Percentiles rank a stretch among this genome's conserved stretches.
Conservation (phyloP, 108 stramenopile species). For the Skeletonema grethae region DNA sequence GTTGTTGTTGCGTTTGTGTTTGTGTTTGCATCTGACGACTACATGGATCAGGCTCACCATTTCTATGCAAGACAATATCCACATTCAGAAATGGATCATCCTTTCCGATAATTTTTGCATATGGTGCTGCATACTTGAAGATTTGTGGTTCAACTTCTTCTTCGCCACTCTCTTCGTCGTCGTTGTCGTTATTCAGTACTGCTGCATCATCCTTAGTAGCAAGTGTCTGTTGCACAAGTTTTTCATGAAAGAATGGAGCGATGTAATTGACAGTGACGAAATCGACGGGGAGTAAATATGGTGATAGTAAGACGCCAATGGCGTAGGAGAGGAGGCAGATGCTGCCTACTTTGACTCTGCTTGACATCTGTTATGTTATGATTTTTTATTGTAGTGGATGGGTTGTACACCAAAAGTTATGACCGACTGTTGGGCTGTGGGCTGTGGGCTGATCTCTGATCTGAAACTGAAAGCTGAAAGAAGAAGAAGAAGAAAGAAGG, state of each 20-base stretch:
- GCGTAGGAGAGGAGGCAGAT: slow-evolving; percentile 25
- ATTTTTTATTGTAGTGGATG: not conserved
- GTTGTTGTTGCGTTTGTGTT: no score
- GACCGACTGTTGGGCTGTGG: no score
- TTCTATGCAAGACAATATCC: slow-evolving; percentile 64
- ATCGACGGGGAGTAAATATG: slow-evolving; percentile 21
- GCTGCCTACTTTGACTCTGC: not conserved
- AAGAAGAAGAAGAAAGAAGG: no score
- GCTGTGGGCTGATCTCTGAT: no score
- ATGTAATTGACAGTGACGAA: not conserved
- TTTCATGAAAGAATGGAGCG: not conserved
- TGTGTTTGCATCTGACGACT: slow-evolving; percentile 17
- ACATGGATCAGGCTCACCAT: slow-evolving; percentile 74
- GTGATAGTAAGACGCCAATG: slow-evolving; percentile 21
- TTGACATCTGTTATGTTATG: no score
- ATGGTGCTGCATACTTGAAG: not conserved
- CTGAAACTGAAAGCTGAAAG: no score
- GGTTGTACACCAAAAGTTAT: no score
- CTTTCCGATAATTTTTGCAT: slow-evolving; percentile 6
- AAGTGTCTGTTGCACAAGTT: not conserved
- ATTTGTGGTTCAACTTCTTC: not conserved
- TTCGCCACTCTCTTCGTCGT: not conserved
- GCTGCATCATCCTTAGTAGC: not conserved
- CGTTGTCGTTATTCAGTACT: not conserved
- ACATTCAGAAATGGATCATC: slow-evolving; percentile 32